A percentile compares a stretch with the other conserved stretches of the same genome.
Evolutionary conservation across 2,329 filamentous ascomycete genomes (phyloP).

Genomic region (Onygena corvina): DNA sequence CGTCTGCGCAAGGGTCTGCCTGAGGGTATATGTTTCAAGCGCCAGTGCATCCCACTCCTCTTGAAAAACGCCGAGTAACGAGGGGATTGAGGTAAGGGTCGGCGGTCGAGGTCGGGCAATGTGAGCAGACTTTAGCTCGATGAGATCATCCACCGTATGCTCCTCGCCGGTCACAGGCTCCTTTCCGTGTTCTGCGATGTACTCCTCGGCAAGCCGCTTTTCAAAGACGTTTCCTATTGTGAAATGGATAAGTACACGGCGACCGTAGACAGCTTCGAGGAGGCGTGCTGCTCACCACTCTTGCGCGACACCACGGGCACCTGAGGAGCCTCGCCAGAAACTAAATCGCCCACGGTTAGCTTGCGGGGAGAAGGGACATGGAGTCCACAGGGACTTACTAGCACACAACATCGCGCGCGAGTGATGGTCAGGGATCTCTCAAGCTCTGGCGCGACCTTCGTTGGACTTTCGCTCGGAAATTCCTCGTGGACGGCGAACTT

Average conservation of each 20-base stretch:
- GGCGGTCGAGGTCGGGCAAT: conserved; percentile 81
- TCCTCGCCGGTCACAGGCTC: conserved; percentile 85
- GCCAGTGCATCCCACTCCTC: conserved; percentile 96
- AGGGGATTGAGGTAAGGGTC: conserved; percentile 88
- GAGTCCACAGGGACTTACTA: conserved; percentile 41
- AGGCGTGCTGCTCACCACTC: conserved; percentile 53
- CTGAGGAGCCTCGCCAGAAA: conserved; percentile 93
- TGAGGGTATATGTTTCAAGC: conserved; percentile 79
- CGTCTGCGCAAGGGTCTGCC: conserved; percentile 79
- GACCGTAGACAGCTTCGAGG: conserved; percentile 11
- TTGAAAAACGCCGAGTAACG: conserved; percentile 85
- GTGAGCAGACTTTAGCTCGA: conserved; percentile 72
- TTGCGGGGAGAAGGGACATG: neutral
- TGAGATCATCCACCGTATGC: conserved; percentile 68
- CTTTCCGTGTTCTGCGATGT: conserved; percentile 83
- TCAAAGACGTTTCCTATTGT: conserved; percentile 73
- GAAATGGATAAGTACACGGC: conserved; percentile 22
- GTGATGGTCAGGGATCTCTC: neutral
- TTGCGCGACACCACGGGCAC: conserved; percentile 90
- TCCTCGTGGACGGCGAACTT: no score
- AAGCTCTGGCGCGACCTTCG: neutral
- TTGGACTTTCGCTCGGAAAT: neutral
- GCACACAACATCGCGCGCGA: conserved; percentile 46
- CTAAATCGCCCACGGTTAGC: conserved; percentile 35
- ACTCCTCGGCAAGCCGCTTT: conserved; percentile 86